Evolutionary conservation across 1,284 basidiomycete genomes (phyloP).

Genomic region (Ceratobasidium sp.): DNA sequence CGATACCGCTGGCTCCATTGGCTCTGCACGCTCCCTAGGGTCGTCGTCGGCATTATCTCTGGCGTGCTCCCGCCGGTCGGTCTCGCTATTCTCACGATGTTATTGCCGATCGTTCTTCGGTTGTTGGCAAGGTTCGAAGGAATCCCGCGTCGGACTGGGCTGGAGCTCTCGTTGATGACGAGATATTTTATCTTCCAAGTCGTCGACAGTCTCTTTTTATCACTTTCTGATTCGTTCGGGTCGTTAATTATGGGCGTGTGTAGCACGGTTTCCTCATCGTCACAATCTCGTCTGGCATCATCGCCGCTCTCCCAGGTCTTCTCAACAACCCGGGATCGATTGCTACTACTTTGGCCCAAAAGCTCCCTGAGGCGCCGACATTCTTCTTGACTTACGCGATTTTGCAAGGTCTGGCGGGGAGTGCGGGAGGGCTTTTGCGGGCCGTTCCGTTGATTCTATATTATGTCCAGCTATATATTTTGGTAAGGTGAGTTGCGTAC

Average conservation of each 20-base stretch:
- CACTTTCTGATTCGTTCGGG: background rate
- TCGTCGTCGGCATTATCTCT: slow-evolving; percentile 59
- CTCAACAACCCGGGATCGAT: slow-evolving; percentile 67
- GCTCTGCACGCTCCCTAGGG: slow-evolving; percentile 67
- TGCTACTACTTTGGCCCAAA: slow-evolving; percentile 67
- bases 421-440: slow-evolving; percentile 70
- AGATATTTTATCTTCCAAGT: slow-evolving; percentile 83
- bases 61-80: slow-evolving; percentile 78
- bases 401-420: slow-evolving; percentile 58
- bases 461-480: slow-evolving; percentile 72
- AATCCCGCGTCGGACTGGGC: slow-evolving; percentile 76
- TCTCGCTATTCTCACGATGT: slow-evolving; percentile 75
- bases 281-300: slow-evolving; percentile 75
- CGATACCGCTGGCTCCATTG: slow-evolving; percentile 72
- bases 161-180: slow-evolving; percentile 81
- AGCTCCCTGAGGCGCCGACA: slow-evolving; percentile 78
- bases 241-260: slow-evolving; percentile 57
- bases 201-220: slow-evolving; percentile 65
- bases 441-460: slow-evolving; percentile 73
- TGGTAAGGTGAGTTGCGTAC: slow-evolving; percentile 57
- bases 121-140: slow-evolving; percentile 77
- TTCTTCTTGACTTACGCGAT: slow-evolving; percentile 82
- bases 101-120: slow-evolving; percentile 78
- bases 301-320: slow-evolving; percentile 62
- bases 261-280: slow-evolving; percentile 76